Conservation (phyloP, 768 basidiomycete species). For the Boletus rex-veris region DNA sequence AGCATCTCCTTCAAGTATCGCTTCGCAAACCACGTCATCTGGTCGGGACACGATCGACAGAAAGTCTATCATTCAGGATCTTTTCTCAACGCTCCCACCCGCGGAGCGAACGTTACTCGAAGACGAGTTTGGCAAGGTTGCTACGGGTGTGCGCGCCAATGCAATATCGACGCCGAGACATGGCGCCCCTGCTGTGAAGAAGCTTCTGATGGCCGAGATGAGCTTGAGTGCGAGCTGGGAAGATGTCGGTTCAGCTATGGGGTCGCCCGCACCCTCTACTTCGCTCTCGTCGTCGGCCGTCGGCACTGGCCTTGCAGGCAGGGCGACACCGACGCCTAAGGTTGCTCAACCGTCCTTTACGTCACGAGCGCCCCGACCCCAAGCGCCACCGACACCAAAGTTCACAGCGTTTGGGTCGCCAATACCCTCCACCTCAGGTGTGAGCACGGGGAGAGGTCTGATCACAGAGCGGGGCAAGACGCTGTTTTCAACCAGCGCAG, state of each 20-base stretch:
- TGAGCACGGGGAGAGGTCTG: slow-evolving; percentile 1
- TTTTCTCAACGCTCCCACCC: slow-evolving; percentile 59
- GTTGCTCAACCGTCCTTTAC: slow-evolving; percentile 7
- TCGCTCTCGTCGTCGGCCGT: slow-evolving; percentile 7
- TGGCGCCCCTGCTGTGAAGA: slow-evolving; percentile 15
- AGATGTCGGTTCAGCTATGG: slow-evolving; percentile 36
- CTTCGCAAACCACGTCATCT: slow-evolving; percentile 23
- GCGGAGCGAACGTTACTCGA: slow-evolving; percentile 65
- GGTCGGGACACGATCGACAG: slow-evolving; percentile 41
- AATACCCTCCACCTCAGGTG: slow-evolving; percentile 7
- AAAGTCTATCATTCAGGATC: slow-evolving; percentile 65
- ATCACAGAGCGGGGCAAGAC: slow-evolving; percentile 17
- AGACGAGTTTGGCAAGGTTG: slow-evolving; percentile 46
- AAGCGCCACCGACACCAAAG: slow-evolving; percentile 14
- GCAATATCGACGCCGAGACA: slow-evolving; percentile 1
- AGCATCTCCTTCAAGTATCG: slow-evolving; percentile 10
- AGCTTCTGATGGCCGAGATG: slow-evolving; percentile 25
- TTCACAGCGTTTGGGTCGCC: slow-evolving; percentile 29
- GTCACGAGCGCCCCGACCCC: slow-evolving; percentile 1
- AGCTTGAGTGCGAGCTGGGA: slow-evolving; percentile 67
- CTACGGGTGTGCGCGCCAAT: slow-evolving; percentile 20
- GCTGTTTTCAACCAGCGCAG: slow-evolving; percentile 8
- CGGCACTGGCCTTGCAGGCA: slow-evolving; percentile 3
- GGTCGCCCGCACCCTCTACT: slow-evolving; percentile 5
- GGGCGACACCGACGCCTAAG: background rate